These are phyloP conservation scores for Dothideomycetidae sp. DNA, from an alignment of 2,329 filamentous ascomycete species.

Conservation along the genomic window DNA sequence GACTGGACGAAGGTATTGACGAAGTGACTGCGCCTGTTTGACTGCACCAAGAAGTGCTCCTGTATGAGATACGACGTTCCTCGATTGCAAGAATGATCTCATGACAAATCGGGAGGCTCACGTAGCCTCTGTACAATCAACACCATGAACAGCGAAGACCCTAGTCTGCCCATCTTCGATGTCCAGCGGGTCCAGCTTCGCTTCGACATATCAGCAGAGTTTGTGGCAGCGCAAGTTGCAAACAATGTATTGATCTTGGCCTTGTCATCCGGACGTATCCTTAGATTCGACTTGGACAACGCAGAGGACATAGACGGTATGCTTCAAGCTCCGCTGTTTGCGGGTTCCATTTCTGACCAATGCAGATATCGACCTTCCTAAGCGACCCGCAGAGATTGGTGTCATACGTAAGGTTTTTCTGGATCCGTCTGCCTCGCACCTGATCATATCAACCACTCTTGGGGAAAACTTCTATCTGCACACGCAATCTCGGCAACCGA, in stretches of 20 bases:
- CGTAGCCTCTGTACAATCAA: conserved; percentile 18
- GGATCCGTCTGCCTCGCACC: conserved; percentile 87
- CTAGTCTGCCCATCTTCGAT: conserved; percentile 75
- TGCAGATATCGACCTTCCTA: conserved; percentile 88
- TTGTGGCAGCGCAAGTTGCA: conserved; percentile 89
- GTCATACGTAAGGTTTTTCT: conserved; percentile 94
- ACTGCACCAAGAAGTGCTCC: too few species aligned
- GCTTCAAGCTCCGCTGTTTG: neutral
- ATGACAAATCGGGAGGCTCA: neutral
- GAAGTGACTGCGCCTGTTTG: too few species aligned
- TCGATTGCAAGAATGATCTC: neutral
- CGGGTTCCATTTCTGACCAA: neutral
- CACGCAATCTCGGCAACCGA: conserved; percentile 79
- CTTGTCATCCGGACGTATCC: conserved; percentile 77
- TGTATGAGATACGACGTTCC: too few species aligned
- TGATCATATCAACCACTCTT: conserved; percentile 78
- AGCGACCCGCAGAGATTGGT: conserved; percentile 79
- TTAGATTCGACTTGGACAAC: conserved; percentile 86
- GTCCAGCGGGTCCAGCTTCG: conserved; percentile 84
- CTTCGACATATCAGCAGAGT: conserved; percentile 88
- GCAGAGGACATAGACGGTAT: conserved; percentile 76
- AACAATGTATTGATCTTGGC: conserved; percentile 94
- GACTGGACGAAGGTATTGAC: too few species aligned
- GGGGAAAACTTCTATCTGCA: conserved; percentile 98
- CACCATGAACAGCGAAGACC: conserved; percentile 38